Evolutionary conservation across 805 yeast genomes (phyloP).

Genomic region (Monosporozyma yasuniensis): DNA sequence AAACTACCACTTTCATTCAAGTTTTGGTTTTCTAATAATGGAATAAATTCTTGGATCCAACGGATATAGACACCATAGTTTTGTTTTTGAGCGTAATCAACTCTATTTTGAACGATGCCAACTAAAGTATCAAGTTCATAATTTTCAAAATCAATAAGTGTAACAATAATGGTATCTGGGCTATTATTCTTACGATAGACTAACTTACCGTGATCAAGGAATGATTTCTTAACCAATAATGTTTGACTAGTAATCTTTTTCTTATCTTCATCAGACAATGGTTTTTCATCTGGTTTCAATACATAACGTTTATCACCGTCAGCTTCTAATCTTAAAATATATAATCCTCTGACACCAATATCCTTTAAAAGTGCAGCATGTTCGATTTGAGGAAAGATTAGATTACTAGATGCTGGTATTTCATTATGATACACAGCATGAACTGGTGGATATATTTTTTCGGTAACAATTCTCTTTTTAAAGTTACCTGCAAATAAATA

Average conservation of each 20-base stretch:
- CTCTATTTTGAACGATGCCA: conserved; percentile 72
- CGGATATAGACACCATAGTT: conserved; percentile 77
- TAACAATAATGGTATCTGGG: conserved; percentile 68
- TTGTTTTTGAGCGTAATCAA: conserved; percentile 76
- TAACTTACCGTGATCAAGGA: conserved; percentile 57
- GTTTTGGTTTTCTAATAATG: conserved; percentile 42
- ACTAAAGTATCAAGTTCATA: conserved; percentile 52
- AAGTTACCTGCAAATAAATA: neutral
- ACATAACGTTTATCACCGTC: conserved; percentile 35
- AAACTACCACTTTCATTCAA: conserved; percentile 21
- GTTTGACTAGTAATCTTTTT: conserved; percentile 29
- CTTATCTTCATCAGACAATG: conserved; percentile 32
- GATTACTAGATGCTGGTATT: conserved; percentile 41
- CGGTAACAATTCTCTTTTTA: neutral
- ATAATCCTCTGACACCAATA: conserved; percentile 44
- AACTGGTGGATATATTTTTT: conserved; percentile 18
- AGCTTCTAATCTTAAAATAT: conserved; percentile 39
- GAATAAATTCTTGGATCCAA: conserved; percentile 77
- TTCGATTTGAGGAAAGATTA: conserved; percentile 69
- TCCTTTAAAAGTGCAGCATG: conserved; percentile 55
- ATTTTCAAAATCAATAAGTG: conserved; percentile 67
- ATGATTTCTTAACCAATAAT: conserved; percentile 42
- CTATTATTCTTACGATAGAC: conserved; percentile 30
- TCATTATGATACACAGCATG: conserved; percentile 41
- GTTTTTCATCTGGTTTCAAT: conserved; percentile 33